Percentiles rank a stretch among this genome's conserved stretches.
Evolutionary conservation across 2,329 filamentous ascomycete genomes (phyloP).

Genomic region (Xylariales sp.): DNA sequence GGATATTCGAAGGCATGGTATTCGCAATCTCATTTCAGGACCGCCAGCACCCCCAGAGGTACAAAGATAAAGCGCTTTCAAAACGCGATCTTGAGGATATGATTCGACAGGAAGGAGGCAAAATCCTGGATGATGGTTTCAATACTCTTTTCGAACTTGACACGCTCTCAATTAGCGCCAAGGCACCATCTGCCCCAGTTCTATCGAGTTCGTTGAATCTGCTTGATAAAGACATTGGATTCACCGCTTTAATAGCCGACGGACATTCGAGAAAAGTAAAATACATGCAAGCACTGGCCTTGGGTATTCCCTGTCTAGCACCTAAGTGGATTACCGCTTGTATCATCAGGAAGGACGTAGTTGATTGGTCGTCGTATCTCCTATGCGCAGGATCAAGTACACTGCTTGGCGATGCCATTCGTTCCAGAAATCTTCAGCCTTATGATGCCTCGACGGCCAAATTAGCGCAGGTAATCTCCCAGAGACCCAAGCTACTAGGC

Average conservation of each 20-base stretch:
- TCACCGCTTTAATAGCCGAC: slow-evolving; percentile 88
- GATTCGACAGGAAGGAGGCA: slow-evolving; percentile 78
- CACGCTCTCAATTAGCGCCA: slow-evolving; percentile 47
- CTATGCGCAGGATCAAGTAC: slow-evolving; percentile 85
- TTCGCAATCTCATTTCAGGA: slow-evolving; percentile 83
- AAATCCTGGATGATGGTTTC: slow-evolving; percentile 79
- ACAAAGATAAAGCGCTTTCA: slow-evolving; percentile 60
- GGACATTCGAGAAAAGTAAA: slow-evolving; percentile 87
- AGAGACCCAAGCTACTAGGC: slow-evolving; percentile 72
- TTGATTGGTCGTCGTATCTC: slow-evolving; percentile 84
- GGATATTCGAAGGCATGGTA: slow-evolving; percentile 81
- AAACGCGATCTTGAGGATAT: slow-evolving; percentile 63
- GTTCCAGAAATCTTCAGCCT: slow-evolving; percentile 74
- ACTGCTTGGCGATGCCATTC: slow-evolving; percentile 79
- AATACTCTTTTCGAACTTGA: slow-evolving; percentile 77
- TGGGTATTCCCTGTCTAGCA: slow-evolving; percentile 88
- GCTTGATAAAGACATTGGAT: slow-evolving; percentile 69
- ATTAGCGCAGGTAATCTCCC: slow-evolving; percentile 67
- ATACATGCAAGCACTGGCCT: slow-evolving; percentile 92
- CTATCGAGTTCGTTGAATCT: slow-evolving; percentile 61
- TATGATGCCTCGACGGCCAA: slow-evolving; percentile 69
- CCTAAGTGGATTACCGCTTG: slow-evolving; percentile 84
- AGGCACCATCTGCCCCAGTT: slow-evolving; percentile 39
- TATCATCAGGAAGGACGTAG: slow-evolving; percentile 66
- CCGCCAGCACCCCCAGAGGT: slow-evolving; percentile 61